Percentiles rank a stretch among this genome's conserved stretches.
Evolutionary conservation across 495 filamentous ascomycete species (phyloP).

Genomic region (Hypoxylon lenormandii): DNA sequence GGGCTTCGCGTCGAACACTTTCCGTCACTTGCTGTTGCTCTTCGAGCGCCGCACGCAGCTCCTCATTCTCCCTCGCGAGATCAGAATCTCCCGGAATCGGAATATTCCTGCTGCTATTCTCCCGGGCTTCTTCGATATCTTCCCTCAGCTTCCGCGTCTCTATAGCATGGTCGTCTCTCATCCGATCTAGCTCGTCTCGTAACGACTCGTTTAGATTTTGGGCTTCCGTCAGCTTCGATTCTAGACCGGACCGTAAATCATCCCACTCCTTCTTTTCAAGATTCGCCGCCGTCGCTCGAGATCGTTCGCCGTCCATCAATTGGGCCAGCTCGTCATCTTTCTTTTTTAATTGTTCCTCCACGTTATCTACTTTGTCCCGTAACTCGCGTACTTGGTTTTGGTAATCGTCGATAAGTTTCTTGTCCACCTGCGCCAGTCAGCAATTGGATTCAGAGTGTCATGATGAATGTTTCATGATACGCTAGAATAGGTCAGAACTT

Average conservation of each 20-base stretch:
- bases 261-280: constrained; percentile 77
- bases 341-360: constrained; percentile 72
- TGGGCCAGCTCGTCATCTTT: constrained; percentile 62
- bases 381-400: constrained; percentile 80
- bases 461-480: no score
- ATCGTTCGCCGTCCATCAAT: constrained; percentile 58
- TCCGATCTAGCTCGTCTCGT: constrained; percentile 78
- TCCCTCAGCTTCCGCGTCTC: constrained; percentile 72
- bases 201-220: constrained; percentile 80
- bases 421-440: constrained; percentile 65
- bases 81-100: constrained; percentile 61
- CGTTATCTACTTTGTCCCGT: constrained; percentile 75
- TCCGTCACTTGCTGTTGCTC: constrained; percentile 87
- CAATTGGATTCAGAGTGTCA: no score
- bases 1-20: constrained; percentile 86
- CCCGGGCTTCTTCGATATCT: constrained; percentile 69
- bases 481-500: constrained; percentile 12
- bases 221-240: constrained; percentile 80
- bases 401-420: constrained; percentile 78
- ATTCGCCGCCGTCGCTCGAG: constrained; percentile 60
- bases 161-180: constrained; percentile 73
- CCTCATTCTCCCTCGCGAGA: constrained; percentile 77
- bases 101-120: constrained; percentile 42
- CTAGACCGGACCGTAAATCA: constrained; percentile 76
- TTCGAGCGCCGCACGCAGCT: constrained; percentile 74